Base-by-base conservation (phyloP, 176 grass and related monocot genomes). In the Zea luxurians region DNA sequence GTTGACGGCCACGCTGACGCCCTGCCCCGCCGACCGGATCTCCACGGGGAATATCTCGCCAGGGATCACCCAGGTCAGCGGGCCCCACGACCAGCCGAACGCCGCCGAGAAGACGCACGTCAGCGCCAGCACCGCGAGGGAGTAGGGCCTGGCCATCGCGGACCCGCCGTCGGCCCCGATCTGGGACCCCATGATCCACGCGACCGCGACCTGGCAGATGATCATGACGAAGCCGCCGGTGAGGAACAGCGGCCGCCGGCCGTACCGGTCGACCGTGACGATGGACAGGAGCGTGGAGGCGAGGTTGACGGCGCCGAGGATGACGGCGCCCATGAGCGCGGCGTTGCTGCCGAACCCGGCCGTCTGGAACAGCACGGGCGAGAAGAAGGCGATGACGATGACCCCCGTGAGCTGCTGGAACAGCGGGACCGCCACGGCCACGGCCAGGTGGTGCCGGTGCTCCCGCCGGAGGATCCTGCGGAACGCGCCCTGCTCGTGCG, bases 11-110 rank as follows among this genome's bases (percentile, higher is more conserved):
- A 93, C 91, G 64, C 82, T 88, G 79, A 90, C 83, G 27, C 79
- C 50, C 83, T 94, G 88, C 52, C 83, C 88, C 6, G 91, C 91
- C 77, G 91, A 94, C 61, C 88, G 83, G 64, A 91, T 77, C 86
- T 93, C 91, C 78, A 94, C 86, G 34, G 91, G 91, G 73, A 94
- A 91, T 68, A 91, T 91, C 86, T 94, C 88, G 47, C 88, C 79
- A 18, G 88, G 88, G 45, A 94, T 81, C 42, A 94, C 75, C 91
- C 92, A 96, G 42, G 80, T 71, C n/a, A 96, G 82, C 5, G 89
- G 92, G 0, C 92, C 92, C 92, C 92, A 92, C 3, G 92, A 96
- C 84, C 82, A 96, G 27, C 87, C 92, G 78, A 91, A 96, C 47
- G 80, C 71, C 7, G 86, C 92, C 35, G 92, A 84, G 78, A 89